Conservation (phyloP, 805 yeast species). For the Wickerhamomyces chaumierensis region DNA sequence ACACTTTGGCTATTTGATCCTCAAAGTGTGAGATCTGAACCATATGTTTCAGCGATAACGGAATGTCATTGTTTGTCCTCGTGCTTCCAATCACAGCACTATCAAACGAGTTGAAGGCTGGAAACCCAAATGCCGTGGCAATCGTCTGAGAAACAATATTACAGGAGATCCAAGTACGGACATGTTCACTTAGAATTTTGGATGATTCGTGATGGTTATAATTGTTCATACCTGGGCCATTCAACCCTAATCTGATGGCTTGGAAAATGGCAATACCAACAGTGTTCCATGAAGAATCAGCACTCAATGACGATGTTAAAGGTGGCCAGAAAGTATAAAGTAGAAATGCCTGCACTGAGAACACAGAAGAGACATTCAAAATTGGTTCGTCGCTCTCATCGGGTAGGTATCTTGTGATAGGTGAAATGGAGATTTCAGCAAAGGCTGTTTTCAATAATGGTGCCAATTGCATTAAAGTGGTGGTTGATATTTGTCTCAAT, state of each 20-base stretch:
- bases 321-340: slow-evolving; percentile 95
- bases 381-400: slow-evolving; percentile 72
- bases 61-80: slow-evolving; percentile 22
- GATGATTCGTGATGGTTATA: slow-evolving; percentile 30
- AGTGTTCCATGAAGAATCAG: slow-evolving; percentile 94
- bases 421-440: slow-evolving; percentile 83
- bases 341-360: slow-evolving; percentile 86
- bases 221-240: slow-evolving; percentile 54
- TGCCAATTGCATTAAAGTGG: slow-evolving; percentile 44
- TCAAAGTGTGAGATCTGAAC: slow-evolving; percentile 78
- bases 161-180: slow-evolving; percentile 88
- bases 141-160: slow-evolving; percentile 83
- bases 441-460: slow-evolving; percentile 64
- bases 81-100: slow-evolving; percentile 48
- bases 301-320: slow-evolving; percentile 83
- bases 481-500: slow-evolving; percentile 46
- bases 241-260: slow-evolving; percentile 86
- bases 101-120: slow-evolving; percentile 83
- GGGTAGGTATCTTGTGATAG: slow-evolving; percentile 77
- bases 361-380: slow-evolving; percentile 81
- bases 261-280: slow-evolving; percentile 88
- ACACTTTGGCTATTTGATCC: slow-evolving; percentile 69
- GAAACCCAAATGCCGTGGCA: slow-evolving; percentile 90
- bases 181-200: slow-evolving; percentile 56
- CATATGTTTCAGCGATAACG: slow-evolving; percentile 48